phyloP scores from a whole-genome alignment of 495 filamentous ascomycete genomes.

The Penicillium atrosanguineum region DNA sequence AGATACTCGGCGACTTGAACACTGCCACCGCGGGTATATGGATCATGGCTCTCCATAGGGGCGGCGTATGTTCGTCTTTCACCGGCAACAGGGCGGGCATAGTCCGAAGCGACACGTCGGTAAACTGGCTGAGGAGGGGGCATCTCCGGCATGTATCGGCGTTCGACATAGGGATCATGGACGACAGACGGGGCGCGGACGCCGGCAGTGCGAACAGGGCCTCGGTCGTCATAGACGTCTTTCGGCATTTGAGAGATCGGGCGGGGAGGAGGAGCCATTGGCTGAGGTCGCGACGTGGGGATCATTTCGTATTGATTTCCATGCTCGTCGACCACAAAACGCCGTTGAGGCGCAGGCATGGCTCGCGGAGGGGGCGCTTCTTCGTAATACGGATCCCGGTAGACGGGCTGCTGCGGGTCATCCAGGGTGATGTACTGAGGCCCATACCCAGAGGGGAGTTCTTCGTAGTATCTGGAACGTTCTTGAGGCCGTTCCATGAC shows the following conservation, averaged over 20 bases:
- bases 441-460: slow-evolving; percentile 41
- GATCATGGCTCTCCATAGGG: slow-evolving; percentile 34
- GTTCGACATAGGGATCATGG: slow-evolving; percentile 41
- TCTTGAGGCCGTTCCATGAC: slow-evolving; percentile 53
- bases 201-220: slow-evolving; percentile 33
- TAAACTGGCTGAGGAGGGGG: slow-evolving; percentile 40
- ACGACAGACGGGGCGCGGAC: slow-evolving; percentile 42
- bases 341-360: slow-evolving; percentile 57
- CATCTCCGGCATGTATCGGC: slow-evolving; percentile 47
- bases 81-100: slow-evolving; percentile 31
- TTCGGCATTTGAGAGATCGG: slow-evolving; percentile 29
- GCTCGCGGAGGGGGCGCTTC: slow-evolving; percentile 43
- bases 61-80: slow-evolving; percentile 34
- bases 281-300: slow-evolving; percentile 40
- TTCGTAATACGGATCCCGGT: slow-evolving; percentile 47
- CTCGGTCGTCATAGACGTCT: slow-evolving; percentile 40
- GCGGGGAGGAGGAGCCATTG: slow-evolving; percentile 51
- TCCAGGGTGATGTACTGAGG: slow-evolving; percentile 49
- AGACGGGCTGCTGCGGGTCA: slow-evolving; percentile 55
- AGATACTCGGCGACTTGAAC: slow-evolving; percentile 46
- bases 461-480: slow-evolving; percentile 56
- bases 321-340: slow-evolving; percentile 68
- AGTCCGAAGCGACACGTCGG: slow-evolving; percentile 41
- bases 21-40: slow-evolving; percentile 36
- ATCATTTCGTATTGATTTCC: slow-evolving; percentile 68